phyloP scores from a whole-genome alignment of 768 basidiomycete species.

The Chalciporus chontae region DNA sequence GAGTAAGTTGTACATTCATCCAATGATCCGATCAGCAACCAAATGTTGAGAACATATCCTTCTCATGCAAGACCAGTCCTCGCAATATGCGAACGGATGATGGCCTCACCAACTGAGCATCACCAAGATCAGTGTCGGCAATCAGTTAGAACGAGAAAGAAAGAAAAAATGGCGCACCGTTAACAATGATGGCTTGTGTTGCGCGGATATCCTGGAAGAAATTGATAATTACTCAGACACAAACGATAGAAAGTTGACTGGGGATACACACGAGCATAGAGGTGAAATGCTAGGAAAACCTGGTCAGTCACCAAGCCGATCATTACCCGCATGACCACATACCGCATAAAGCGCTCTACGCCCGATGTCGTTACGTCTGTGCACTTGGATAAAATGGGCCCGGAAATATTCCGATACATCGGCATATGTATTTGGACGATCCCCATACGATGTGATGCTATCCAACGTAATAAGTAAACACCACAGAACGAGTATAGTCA shows the following conservation, averaged over 20 bases:
- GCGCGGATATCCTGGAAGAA: slow-evolving; percentile 57
- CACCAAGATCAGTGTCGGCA: slow-evolving; percentile 3
- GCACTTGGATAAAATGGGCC: slow-evolving; percentile 79
- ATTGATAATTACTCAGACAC: background rate
- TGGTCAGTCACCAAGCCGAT: slow-evolving; percentile 5
- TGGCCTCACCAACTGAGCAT: slow-evolving; percentile 56
- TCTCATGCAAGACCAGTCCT: slow-evolving; percentile 42
- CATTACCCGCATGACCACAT: slow-evolving; percentile 29
- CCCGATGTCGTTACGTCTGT: slow-evolving; percentile 59
- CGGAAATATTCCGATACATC: slow-evolving; percentile 75
- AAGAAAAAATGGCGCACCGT: slow-evolving; percentile 39
- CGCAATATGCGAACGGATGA: slow-evolving; percentile 62
- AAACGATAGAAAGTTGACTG: background rate
- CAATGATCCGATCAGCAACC: slow-evolving; percentile 9
- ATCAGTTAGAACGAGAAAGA: background rate
- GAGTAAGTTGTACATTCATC: slow-evolving; percentile 10
- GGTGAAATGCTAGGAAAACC: slow-evolving; percentile 53
- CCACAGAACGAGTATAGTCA: background rate
- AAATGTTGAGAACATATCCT: background rate
- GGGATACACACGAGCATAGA: slow-evolving; percentile 55
- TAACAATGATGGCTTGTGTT: slow-evolving; percentile 62
- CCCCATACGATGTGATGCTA: slow-evolving; percentile 76
- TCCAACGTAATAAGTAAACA: background rate
- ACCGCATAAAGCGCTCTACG: slow-evolving; percentile 63
- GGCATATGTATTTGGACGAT: slow-evolving; percentile 67